Evolutionary conservation across 2,329 filamentous ascomycete species (phyloP).

Genomic region (Botrytis elliptica): DNA sequence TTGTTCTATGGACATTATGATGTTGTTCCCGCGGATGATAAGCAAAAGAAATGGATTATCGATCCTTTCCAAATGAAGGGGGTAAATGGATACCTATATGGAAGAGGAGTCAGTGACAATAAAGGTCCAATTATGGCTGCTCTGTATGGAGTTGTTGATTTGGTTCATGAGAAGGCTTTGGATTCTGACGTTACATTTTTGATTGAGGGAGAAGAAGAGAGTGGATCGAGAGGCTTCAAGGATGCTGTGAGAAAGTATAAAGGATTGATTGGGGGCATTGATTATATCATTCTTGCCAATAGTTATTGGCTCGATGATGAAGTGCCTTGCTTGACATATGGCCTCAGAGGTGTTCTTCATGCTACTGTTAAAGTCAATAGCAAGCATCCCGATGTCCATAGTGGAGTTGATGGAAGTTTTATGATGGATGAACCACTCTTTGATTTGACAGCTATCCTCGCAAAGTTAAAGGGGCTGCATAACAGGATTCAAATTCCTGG

Average conservation of each 20-base stretch:
- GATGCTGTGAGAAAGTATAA: conserved; percentile 79
- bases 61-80: conserved; percentile 91
- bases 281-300: conserved; percentile 94
- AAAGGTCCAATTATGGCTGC: conserved; percentile 95
- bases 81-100: conserved; percentile 89
- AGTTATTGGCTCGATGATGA: conserved; percentile 98
- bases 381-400: conserved; percentile 84
- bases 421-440: conserved; percentile 89
- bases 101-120: conserved; percentile 95
- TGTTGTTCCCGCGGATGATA: conserved; percentile 85
- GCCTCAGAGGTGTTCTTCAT: conserved; percentile 88
- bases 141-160: conserved; percentile 86
- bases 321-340: conserved; percentile 92
- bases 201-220: conserved; percentile 96
- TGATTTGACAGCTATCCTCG: conserved; percentile 80
- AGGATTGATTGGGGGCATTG: conserved; percentile 79
- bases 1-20: conserved; percentile 99
- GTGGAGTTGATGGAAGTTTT: conserved; percentile 92
- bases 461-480: conserved; percentile 75
- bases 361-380: conserved; percentile 88
- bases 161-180: conserved; percentile 79
- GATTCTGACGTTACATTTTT: conserved; percentile 89
- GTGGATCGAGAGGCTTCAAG: conserved; percentile 86
- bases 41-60: conserved; percentile 76
- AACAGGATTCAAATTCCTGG: conserved; percentile 82